Evolutionary conservation across 768 basidiomycete species (phyloP).

Genomic region (Boletus tylopilopsis): DNA sequence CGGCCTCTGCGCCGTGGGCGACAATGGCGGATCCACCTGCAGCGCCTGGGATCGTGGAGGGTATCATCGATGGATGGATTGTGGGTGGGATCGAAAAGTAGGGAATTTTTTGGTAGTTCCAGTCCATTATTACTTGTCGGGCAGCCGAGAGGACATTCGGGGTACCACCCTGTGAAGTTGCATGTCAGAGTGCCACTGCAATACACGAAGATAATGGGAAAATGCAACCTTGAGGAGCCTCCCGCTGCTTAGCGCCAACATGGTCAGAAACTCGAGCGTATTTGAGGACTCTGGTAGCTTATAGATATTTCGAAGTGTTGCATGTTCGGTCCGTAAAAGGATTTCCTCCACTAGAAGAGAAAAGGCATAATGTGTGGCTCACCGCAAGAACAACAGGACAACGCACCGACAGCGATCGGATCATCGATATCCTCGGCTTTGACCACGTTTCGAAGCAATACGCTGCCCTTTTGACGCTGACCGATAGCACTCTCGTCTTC

Average conservation of each 20-base stretch:
- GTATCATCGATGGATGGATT: slow-evolving; percentile 74
- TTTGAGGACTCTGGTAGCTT: slow-evolving; percentile 71
- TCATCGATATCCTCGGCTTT: slow-evolving; percentile 91
- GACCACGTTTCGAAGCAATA: slow-evolving; percentile 83
- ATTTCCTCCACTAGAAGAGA: slow-evolving; percentile 76
- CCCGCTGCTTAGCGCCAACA: slow-evolving; percentile 81
- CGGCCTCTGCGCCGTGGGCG: slow-evolving; percentile 73
- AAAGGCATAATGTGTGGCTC: neutral
- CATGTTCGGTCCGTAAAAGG: slow-evolving; percentile 60
- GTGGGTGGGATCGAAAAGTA: slow-evolving; percentile 80
- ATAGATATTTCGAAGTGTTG: slow-evolving; percentile 81
- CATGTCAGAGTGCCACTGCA: neutral
- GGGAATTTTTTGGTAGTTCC: slow-evolving; percentile 95
- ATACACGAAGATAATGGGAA: neutral
- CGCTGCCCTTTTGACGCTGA: slow-evolving; percentile 48
- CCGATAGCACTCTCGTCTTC: slow-evolving; percentile 43
- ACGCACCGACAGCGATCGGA: slow-evolving; percentile 81
- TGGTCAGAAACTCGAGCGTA: slow-evolving; percentile 83
- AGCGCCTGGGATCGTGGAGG: slow-evolving; percentile 33
- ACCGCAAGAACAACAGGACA: neutral
- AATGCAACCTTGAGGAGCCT: slow-evolving; percentile 70
- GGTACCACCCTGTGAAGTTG: slow-evolving; percentile 66
- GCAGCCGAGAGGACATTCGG: slow-evolving; percentile 84
- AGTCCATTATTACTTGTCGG: slow-evolving; percentile 79
- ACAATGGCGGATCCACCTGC: slow-evolving; percentile 39